Base-by-base conservation (phyloP, 306 rosid species). In the Vigna radiata region DNA sequence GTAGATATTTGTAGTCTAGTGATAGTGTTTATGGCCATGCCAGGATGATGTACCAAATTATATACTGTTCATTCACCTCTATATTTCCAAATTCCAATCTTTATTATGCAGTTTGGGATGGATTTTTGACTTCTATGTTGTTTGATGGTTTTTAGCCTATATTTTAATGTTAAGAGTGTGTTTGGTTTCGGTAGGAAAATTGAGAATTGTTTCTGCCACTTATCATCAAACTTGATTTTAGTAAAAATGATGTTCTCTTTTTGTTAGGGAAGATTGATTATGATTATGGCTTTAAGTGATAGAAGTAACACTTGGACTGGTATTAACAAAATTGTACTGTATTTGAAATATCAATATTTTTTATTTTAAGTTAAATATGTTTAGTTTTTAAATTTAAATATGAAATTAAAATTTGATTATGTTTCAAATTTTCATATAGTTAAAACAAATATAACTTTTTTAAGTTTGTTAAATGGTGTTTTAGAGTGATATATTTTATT, bases 1-100 rank as follows among this genome's bases (percentile, higher is more conserved):
- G 88, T 96, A 68, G 41, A 89, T 81, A 14, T 60, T 79, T 60
- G 36, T 66, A 33, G 79, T 70, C 79, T 55, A 72, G 79, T 78
- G 21, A 11, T 9, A 41, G 46, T 41, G 46, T 8, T 11, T 41
- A 8, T 63, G 83, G 62, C 68, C 18, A 63, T 43, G 43, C 54
- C 50, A 41, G 53, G 13, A 17, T 43, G 49, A 52, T 58, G 76
- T 73, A 39, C 73, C 70, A 55, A 60, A 53, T 59, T 69, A 44
- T 67, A 58, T 0, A 33, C 11, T 58, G 39, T 67, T 29, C 55
- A 47, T 39, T 76, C 56, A 58, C 65, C 31, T 76, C 68, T 52
- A 36, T 37, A 37, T 60, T 79, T 58, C 2, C 5, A 49, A 49
- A n/a, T 65, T 71, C 17, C 70, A 79, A 59, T 47, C 21, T 67